Evolutionary conservation across 805 yeast genomes (phyloP), one percentile per base, ranked within the genome.

Genomic region (Huiozyma sinensis): DNA sequence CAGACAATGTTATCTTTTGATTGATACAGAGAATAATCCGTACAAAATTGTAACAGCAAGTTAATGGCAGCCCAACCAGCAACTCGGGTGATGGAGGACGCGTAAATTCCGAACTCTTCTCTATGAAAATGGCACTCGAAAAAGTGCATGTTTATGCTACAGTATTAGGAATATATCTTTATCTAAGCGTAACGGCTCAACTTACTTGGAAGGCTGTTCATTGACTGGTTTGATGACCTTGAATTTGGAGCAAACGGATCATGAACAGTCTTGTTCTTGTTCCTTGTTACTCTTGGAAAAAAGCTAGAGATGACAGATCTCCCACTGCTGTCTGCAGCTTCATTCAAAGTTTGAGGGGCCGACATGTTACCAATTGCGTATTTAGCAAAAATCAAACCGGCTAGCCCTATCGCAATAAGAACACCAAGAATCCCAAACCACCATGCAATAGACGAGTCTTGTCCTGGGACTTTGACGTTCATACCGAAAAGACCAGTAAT

Each of bases 401-500:
- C 36, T 7, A 64, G 37, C n/a, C 70, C 72, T 38, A 74, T 44
- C 5, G 64, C 49, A 9, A 75, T 46, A 49, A 80, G 58, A 27
- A 74, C 65, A 7, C 79, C 84, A 6, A 81, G 56, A 47, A 81
- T 78, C 37, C 85, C 84, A 59, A 76, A 77, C 58, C 76, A 86
- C 86, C 92, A 83, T 2, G 68, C 75, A 35, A 72, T 62, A 38
- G 64, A 66, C 6, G 44, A 38, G 10, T 53, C 67, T 47, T 73
- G 65, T 29, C 96, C 96, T 0, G 97, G 97, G 29, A 90, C 83
- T 9, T 54, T 64, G 13, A 90, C 97, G 63, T 90, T 90, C 98
- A 90, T 90, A 56, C 97, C 97, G 65, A 90, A 90, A 50, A 89
- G 58, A 61, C 97, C 95, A 2, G 97, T 87, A 38, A 90, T 73